These are phyloP conservation scores for Penicillium sp. DNA, from an alignment of 2,329 filamentous ascomycete genomes.

Conservation along the genomic window DNA sequence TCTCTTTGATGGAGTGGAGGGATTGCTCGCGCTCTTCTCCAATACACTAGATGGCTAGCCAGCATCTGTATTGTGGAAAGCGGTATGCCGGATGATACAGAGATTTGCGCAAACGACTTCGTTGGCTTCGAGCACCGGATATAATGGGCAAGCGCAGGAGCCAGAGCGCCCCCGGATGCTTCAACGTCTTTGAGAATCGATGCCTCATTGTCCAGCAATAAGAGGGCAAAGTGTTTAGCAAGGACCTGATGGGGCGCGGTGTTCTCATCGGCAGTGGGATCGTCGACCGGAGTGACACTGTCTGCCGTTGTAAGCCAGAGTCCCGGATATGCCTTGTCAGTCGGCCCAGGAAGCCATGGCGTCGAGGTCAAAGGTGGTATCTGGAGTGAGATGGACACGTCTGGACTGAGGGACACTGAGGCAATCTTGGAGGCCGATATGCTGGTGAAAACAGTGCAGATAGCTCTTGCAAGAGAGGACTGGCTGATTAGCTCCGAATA, in stretches of 20 bases:
- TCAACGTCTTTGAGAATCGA: constrained; percentile 63
- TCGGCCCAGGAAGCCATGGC: constrained; percentile 60
- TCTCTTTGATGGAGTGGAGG: constrained; percentile 82
- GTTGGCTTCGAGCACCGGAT: constrained; percentile 52
- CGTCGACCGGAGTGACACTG: constrained; percentile 63
- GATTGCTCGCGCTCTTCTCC: constrained; percentile 84
- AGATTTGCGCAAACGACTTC: constrained; percentile 65
- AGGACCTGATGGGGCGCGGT: constrained; percentile 48
- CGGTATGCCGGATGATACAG: constrained; percentile 53
- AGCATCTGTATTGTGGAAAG: constrained; percentile 75
- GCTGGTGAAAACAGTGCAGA: constrained; percentile 70
- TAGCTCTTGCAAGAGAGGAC: constrained; percentile 72
- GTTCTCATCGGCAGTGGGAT: constrained; percentile 50
- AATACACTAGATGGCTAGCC: constrained; percentile 88
- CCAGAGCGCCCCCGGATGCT: constrained; percentile 64
- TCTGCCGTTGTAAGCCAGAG: constrained; percentile 84
- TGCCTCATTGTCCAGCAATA: constrained; percentile 74
- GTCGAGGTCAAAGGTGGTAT: constrained; percentile 58
- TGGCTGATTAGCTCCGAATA: constrained; percentile 44
- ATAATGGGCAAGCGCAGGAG: constrained; percentile 67
- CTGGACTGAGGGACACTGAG: constrained; percentile 63
- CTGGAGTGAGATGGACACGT: constrained; percentile 54
- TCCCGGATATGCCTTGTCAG: constrained; percentile 61
- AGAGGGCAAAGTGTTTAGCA: constrained; percentile 75
- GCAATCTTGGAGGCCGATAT: constrained; percentile 80